phyloP scores from a whole-genome alignment of 768 basidiomycete genomes.

The Tricholoma bakamatsutake region DNA sequence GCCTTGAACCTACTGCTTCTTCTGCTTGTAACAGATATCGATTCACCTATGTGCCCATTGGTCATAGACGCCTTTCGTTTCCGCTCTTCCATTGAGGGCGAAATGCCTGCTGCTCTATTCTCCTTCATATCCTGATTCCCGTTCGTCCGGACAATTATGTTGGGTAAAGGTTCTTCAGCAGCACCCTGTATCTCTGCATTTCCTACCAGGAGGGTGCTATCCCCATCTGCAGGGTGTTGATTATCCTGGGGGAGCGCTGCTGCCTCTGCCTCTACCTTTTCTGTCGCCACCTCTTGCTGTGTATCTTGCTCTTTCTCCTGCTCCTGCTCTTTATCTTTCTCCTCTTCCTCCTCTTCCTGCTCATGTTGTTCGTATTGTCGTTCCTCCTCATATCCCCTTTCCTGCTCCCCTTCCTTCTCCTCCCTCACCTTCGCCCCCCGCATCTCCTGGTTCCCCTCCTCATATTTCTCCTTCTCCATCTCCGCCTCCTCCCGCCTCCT shows the following conservation, averaged over 20 bases:
- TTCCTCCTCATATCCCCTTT: background rate
- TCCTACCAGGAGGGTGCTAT: background rate
- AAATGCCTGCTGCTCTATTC: background rate
- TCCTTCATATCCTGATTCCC: background rate
- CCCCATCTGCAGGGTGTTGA: background rate
- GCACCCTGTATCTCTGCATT: background rate
- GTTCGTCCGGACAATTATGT: background rate
- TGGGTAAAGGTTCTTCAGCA: background rate
- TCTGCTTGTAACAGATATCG: slow-evolving; percentile 7
- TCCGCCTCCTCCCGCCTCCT: background rate
- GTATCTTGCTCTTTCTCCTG: background rate
- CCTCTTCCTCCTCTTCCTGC: background rate
- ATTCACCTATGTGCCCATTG: slow-evolving; percentile 5
- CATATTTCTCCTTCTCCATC: slow-evolving; percentile 8
- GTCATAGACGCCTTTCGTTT: slow-evolving; percentile 2
- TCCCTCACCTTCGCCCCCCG: background rate
- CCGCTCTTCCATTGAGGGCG: slow-evolving; percentile 8
- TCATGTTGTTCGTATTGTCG: background rate
- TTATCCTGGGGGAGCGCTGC: background rate
- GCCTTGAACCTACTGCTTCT: slow-evolving; percentile 15
- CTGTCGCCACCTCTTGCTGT: background rate
- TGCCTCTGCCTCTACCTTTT: background rate
- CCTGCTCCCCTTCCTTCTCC: background rate
- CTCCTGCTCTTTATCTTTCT: background rate
- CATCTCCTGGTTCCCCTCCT: slow-evolving; percentile 5